Base-by-base conservation (phyloP, 2,329 filamentous ascomycete genomes). In the Rhynchosporium secalis region DNA sequence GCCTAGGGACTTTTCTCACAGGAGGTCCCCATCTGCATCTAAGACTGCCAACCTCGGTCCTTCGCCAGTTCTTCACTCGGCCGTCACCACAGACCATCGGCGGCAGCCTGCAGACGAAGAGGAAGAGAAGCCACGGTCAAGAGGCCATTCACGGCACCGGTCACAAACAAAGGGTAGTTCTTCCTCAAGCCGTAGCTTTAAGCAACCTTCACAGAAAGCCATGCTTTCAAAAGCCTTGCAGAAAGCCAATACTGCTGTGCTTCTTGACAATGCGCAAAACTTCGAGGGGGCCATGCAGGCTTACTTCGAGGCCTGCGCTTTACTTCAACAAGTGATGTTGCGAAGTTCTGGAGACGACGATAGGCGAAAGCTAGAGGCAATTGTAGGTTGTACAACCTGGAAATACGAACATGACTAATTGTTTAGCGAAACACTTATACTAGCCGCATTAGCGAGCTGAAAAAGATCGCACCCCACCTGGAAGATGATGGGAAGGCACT, bases 171-270 rank as follows among this genome's bases (percentile, higher is more conserved):
- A 79, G 64, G 75, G 76, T 41, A 81, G 79, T 69, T 71, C 73
- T 26, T 75, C 75, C 41, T 75, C 75, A 40, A 68, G 62, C 41
- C 69, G 69, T 52, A 68, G 67, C 52, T 71, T 69, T 72, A 76
- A 81, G 65, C 77, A 77, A n/a, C 85, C 85, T 13, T 92, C 90
- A 1, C 90, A 98, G 75, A 98, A 97, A 79, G 90, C 88, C 10
- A 98, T 98, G 93, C 83, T 99, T 41, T 96, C 94, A n/a, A 91
- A 90, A 70, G 95, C 95, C 0, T 79, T 99, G 60, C 90, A 96
- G 74, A 96, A 97, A 77, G 95, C 95, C 56, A 97, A 99, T 73
- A 94, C 91, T 12, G 95, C 95, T 28, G 95, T 99, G 31, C 84
- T 97, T 68, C 84, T 99, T 46, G 95, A 99, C 77, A 98, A 97